phyloP scores from a whole-genome alignment of 2,329 filamentous ascomycete genomes.

The Rasamsonia emersonii region DNA sequence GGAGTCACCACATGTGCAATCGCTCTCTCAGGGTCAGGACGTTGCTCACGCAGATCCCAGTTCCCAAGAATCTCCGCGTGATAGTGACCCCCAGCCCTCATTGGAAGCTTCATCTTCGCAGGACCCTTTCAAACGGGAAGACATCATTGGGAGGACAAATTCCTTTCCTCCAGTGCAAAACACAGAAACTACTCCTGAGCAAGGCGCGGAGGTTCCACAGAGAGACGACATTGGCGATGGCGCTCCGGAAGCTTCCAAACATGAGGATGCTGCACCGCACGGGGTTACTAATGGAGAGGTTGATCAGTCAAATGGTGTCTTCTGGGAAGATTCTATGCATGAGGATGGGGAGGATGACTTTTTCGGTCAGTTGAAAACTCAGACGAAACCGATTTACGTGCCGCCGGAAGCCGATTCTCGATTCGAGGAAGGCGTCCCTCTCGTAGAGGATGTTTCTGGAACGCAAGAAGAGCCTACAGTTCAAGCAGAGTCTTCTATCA shows the following conservation, averaged over 20 bases:
- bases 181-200: background rate
- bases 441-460: constrained; percentile 39
- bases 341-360: constrained; percentile 49
- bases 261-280: constrained; percentile 1
- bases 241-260: no score
- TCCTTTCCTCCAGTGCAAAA: constrained; percentile 10
- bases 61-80: constrained; percentile 1
- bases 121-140: constrained; percentile 9
- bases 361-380: constrained; percentile 45
- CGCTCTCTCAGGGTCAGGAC: background rate
- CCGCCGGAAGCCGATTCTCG: constrained; percentile 45
- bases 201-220: no score
- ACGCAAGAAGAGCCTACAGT: constrained; percentile 16
- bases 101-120: constrained; percentile 2
- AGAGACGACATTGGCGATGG: no score
- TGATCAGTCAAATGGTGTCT: constrained; percentile 10
- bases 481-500: constrained; percentile 17
- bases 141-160: constrained; percentile 10
- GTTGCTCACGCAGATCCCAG: background rate
- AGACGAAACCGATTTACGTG: constrained; percentile 30
- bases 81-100: constrained; percentile 3
- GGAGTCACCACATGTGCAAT: background rate
- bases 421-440: constrained; percentile 61
- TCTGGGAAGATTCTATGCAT: constrained; percentile 43
- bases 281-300: constrained; percentile 10